phyloP scores from a whole-genome alignment of 805 yeast genomes.

The Wickerhamomyces chambardii region DNA sequence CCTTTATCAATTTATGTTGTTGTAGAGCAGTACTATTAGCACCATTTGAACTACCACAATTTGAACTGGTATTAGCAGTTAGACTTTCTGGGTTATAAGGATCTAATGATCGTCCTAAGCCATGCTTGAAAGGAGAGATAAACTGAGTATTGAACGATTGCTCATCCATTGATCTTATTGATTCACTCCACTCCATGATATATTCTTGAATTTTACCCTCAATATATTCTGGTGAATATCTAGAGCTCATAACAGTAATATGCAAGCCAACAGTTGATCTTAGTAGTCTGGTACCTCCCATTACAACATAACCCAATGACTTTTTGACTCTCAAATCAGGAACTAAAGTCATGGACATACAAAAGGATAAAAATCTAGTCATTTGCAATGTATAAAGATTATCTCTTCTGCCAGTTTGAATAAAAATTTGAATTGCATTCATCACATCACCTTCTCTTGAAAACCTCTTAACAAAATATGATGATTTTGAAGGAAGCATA shows the following conservation, averaged over 20 bases:
- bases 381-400: constrained; percentile 26
- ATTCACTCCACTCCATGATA: constrained; percentile 29
- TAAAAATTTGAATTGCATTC: constrained; percentile 39
- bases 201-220: constrained; percentile 39
- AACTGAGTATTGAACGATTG: constrained; percentile 25
- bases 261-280: constrained; percentile 50
- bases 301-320: constrained; percentile 54
- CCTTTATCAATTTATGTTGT: constrained; percentile 39
- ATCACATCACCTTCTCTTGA: constrained; percentile 39
- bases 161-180: constrained; percentile 21
- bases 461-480: constrained; percentile 22
- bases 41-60: constrained; percentile 24
- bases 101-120: constrained; percentile 12
- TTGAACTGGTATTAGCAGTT: constrained; percentile 23
- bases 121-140: constrained; percentile 17
- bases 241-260: constrained; percentile 45
- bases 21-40: constrained; percentile 17
- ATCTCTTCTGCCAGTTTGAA: constrained; percentile 46
- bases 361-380: constrained; percentile 35
- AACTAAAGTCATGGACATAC: constrained; percentile 33
- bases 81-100: constrained; percentile 29
- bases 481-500: constrained; percentile 24
- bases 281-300: constrained; percentile 45
- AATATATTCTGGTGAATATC: constrained; percentile 29
- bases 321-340: constrained; percentile 43